Evolutionary conservation across 2,329 filamentous ascomycete species (phyloP).

Genomic region (Thielaviopsis punctulata): DNA sequence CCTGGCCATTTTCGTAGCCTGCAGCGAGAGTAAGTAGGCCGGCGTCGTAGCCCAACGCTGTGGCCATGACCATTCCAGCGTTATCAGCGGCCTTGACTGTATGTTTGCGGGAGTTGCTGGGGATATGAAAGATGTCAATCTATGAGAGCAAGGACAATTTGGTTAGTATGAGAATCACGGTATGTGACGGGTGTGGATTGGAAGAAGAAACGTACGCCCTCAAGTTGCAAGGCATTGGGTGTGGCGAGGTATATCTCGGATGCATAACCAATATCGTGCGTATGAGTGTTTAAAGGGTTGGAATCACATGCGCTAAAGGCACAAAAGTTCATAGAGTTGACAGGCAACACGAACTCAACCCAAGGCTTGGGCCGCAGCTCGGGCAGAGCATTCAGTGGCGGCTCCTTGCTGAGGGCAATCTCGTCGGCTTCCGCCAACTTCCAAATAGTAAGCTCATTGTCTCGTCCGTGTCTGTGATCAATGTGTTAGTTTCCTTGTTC

Average conservation of each 20-base stretch:
- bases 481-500: background rate
- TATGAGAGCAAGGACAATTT: constrained; percentile 16
- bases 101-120: constrained; percentile 52
- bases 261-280: constrained; percentile 15
- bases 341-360: constrained; percentile 67
- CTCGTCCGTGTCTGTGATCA: constrained; percentile 59
- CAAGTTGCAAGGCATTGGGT: constrained; percentile 58
- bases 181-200: background rate
- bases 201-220: constrained; percentile 34
- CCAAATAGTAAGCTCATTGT: constrained; percentile 78
- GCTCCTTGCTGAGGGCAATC: constrained; percentile 40
- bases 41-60: constrained; percentile 40
- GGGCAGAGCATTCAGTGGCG: constrained; percentile 50
- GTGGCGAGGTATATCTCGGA: constrained; percentile 53
- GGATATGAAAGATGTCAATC: constrained; percentile 74
- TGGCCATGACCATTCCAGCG: constrained; percentile 77
- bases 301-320: constrained; percentile 35
- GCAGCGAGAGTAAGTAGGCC: constrained; percentile 44
- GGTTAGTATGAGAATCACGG: background rate
- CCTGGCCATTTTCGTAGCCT: constrained; percentile 74
- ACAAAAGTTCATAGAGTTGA: constrained; percentile 94
- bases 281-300: constrained; percentile 31
- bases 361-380: constrained; percentile 48
- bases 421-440: constrained; percentile 47
- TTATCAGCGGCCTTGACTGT: constrained; percentile 32